Evolutionary conservation across 225 moss, liverwort and hornwort genomes (phyloP), one percentile per base, ranked within the genome.

Genomic region (Marchantia paleacea): DNA sequence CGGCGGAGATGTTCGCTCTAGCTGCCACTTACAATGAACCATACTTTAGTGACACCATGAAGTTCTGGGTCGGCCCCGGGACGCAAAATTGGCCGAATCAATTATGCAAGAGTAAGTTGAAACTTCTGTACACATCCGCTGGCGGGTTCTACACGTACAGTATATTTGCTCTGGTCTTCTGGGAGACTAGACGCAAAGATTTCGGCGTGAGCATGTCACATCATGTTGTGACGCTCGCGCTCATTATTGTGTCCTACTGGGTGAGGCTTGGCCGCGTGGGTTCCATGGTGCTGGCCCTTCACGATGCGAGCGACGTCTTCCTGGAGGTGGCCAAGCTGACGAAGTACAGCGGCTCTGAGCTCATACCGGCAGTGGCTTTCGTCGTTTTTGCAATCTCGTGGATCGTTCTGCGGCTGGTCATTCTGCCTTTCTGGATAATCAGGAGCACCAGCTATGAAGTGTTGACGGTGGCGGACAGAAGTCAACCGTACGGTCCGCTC

Each of bases 181-280:
- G 92, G 92, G 92, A 92, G 73, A 91, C 92, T 7, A 82, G 92
- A 60, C 91, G 92, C 54, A 91, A 80, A 53, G 92, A 92, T 72
- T 92, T 92, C 54, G 83, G 82, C 82, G 91, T 92, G 60, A 92
- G 88, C 82, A 91, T 92, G 91, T 66, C 87, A 62, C 91, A 92
- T 86, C 92, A 92, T 74, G 75, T 92, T 15, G 89, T 88, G 83
- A 79, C 92, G 48, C 77, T 87, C 25, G 72, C 78, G 20, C 85
- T 91, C 50, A 88, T 91, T 52, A 1, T 87, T 12, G 15, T 87
- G 67, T 91, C 92, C 64, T 91, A 88, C 81, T 19, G 74, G 50
- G 78, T 82, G 85, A 89, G 90, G 69, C 83, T 86, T 31, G 52
- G 81, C 77, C 86, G 89, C 39, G 20, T 89, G n/a, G 91, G 91